Conservation (phyloP, 768 basidiomycete species). For the Candolleomyces efflorescens region DNA sequence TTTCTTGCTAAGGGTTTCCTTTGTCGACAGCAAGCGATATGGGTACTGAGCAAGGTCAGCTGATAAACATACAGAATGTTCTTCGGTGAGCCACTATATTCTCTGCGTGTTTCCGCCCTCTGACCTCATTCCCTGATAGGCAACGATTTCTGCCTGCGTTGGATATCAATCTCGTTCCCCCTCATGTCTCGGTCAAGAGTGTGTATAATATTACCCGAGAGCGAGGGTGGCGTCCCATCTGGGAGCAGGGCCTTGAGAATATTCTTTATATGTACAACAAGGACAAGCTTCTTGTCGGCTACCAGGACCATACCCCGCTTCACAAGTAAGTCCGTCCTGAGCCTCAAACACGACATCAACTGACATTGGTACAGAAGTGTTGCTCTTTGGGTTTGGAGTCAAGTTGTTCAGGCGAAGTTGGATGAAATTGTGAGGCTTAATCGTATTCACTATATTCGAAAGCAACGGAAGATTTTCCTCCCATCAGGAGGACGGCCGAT, state of each 20-base stretch:
- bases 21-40: too few species aligned
- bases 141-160: background rate
- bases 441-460: slow-evolving; percentile 14
- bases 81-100: slow-evolving; percentile 3
- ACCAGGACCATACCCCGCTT: slow-evolving; percentile 10
- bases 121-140: background rate
- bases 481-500: slow-evolving; percentile 18
- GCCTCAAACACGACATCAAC: too few species aligned
- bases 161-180: slow-evolving; percentile 8
- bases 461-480: slow-evolving; percentile 17
- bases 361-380: slow-evolving; percentile 11
- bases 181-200: slow-evolving; percentile 20
- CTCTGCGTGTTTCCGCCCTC: background rate
- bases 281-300: slow-evolving; percentile 16
- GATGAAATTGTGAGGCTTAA: slow-evolving; percentile 14
- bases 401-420: slow-evolving; percentile 17
- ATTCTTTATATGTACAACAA: slow-evolving; percentile 14
- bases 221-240: slow-evolving; percentile 21
- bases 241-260: slow-evolving; percentile 22
- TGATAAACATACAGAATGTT: slow-evolving; percentile 18
- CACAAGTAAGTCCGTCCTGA: slow-evolving; percentile 18
- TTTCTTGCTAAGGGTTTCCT: background rate
- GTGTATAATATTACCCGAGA: slow-evolving; percentile 25
- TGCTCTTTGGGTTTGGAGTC: slow-evolving; percentile 20
- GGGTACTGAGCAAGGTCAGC: slow-evolving; percentile 2